Evolutionary conservation across 2,329 filamentous ascomycete genomes (phyloP).

Genomic region (Scytalidium lignicola): DNA sequence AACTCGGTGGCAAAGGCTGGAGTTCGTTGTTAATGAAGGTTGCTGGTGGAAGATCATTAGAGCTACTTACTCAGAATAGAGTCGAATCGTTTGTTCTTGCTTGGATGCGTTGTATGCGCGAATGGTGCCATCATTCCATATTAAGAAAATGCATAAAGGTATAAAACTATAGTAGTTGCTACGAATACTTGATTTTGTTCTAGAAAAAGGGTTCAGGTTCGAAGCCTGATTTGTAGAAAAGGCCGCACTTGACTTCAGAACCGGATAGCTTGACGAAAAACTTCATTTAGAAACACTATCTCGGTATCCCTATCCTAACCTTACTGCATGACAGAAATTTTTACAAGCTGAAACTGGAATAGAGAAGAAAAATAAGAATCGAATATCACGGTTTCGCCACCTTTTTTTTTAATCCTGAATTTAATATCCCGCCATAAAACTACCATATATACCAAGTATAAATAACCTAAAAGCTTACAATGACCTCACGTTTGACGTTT

Average conservation of each 20-base stretch:
- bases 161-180: not conserved
- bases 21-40: conserved; percentile 10
- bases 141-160: not conserved
- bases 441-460: conserved; percentile 5
- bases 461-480: conserved; percentile 1
- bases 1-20: conserved; percentile 22
- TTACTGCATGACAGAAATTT: not conserved
- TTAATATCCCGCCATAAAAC: not conserved
- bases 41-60: conserved; percentile 2
- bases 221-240: no score
- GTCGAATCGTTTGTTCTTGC: conserved; percentile 29
- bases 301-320: no score
- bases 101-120: conserved; percentile 8
- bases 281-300: no score
- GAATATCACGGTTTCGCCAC: not conserved
- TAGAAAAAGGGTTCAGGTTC: no score
- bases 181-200: no score
- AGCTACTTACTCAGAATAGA: conserved; percentile 26
- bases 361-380: not conserved
- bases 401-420: not conserved
- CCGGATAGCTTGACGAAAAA: no score
- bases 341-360: not conserved
- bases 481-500: conserved; percentile 26
- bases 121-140: conserved; percentile 14
- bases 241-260: no score